Evolutionary conservation across 768 basidiomycete genomes (phyloP).

Genomic region (Tulasnella sp.): DNA sequence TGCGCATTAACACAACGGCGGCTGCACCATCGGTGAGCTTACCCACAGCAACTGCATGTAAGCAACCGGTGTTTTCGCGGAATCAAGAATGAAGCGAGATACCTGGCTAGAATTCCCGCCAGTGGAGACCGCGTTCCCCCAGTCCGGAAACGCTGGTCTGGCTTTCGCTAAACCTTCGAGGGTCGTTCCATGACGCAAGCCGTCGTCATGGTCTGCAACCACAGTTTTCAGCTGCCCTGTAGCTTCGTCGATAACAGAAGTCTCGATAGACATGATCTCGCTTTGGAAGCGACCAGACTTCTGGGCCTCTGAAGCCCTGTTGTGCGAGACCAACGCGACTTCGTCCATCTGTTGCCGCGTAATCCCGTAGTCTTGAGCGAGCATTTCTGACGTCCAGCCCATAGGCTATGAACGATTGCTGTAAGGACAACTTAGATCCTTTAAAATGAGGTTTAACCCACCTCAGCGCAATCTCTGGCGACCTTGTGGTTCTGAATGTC

Average conservation of each 20-base stretch:
- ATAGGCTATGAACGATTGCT: constrained; percentile 53
- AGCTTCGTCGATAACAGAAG: constrained; percentile 33
- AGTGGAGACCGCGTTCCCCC: constrained; percentile 66
- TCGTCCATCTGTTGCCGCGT: constrained; percentile 81
- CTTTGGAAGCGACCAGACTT: constrained; percentile 68
- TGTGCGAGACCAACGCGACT: constrained; percentile 80
- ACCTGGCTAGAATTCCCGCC: constrained; percentile 80
- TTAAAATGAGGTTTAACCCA: constrained; percentile 32
- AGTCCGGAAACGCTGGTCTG: constrained; percentile 83
- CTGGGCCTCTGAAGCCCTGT: constrained; percentile 52
- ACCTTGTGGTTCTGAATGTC: constrained; percentile 42
- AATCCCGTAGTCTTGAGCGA: constrained; percentile 48
- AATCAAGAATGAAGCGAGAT: not conserved
- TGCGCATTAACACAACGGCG: constrained; percentile 73
- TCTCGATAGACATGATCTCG: constrained; percentile 80
- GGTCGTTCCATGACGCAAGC: constrained; percentile 80
- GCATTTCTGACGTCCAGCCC: constrained; percentile 56
- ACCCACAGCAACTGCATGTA: constrained; percentile 31
- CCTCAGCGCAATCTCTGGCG: constrained; percentile 75
- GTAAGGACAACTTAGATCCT: not conserved
- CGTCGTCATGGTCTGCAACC: constrained; percentile 72
- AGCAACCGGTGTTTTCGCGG: not conserved
- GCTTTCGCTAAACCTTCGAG: constrained; percentile 67
- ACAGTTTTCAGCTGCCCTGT: constrained; percentile 29
- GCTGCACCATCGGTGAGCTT: constrained; percentile 86